These are phyloP conservation scores for Aspergillus incahuasiensis DNA, from an alignment of 495 filamentous ascomycete species.

Conservation along the genomic window DNA sequence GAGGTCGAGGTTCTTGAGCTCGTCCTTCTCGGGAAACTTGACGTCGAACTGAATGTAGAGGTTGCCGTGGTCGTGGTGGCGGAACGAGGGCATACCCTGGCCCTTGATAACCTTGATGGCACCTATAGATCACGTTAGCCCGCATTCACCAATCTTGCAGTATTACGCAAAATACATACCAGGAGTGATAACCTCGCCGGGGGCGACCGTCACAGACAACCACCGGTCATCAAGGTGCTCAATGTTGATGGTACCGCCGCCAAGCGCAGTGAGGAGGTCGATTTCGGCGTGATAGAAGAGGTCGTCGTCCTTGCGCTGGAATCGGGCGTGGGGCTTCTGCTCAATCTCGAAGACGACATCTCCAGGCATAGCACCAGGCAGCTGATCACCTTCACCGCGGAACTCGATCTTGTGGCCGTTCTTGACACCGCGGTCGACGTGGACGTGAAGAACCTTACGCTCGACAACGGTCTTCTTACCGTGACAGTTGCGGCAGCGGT, in stretches of 20 bases:
- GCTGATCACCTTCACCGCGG: conserved; percentile 93
- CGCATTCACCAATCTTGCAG: too few species aligned
- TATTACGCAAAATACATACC: conserved; percentile 56
- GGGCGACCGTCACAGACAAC: conserved; percentile 84
- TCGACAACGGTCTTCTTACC: conserved; percentile 98
- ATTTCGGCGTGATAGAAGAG: conserved; percentile 94
- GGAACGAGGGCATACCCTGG: conserved; percentile 96
- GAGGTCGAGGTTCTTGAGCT: conserved; percentile 49
- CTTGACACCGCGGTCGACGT: conserved; percentile 91
- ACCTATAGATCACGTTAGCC: conserved; percentile 49
- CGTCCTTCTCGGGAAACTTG: conserved; percentile 75
- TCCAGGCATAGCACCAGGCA: conserved; percentile 84
- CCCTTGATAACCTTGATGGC: conserved; percentile 90
- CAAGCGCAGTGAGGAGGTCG: conserved; percentile 91
- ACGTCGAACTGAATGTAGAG: conserved; percentile 97
- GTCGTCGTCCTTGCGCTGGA: conserved; percentile 95
- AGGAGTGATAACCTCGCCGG: conserved; percentile 89
- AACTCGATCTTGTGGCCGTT: conserved; percentile 95
- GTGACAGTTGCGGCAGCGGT: conserved; percentile 87
- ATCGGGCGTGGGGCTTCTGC: conserved; percentile 92
- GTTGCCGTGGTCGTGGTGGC: conserved; percentile 95
- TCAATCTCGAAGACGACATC: conserved; percentile 98
- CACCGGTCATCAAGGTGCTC: conserved; percentile 98
- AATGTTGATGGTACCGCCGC: conserved; percentile 79
- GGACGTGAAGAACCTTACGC: conserved; percentile 96